Evolutionary conservation across 257 asterid species (phyloP), one percentile per base, ranked within the genome.

Genomic region (Solanum sitiens): DNA sequence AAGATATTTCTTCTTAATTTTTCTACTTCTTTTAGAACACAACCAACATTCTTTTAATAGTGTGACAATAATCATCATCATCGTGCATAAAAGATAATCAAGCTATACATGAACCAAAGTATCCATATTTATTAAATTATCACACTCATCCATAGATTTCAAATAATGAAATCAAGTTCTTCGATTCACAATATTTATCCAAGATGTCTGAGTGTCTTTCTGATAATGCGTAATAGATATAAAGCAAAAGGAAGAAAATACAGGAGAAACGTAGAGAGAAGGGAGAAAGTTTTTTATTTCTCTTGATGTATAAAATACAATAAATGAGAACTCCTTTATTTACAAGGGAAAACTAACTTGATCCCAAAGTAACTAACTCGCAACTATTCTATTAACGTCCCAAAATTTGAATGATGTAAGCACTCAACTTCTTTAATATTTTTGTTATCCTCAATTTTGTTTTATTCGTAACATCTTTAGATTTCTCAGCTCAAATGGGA

Each of bases 401-500:
- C 27, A 23, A 75, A 71, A 71, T 40, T 40, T 76, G 18, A 25
- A 79, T 27, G 65, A 8, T 25, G 25, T 25, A 45, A 79, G 84
- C 5, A 45, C 16, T 79, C 25, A 13, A 7, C 25, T 79, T 45
- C 84, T 25, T 45, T 79, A 45, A 44, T 42, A 42, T 8, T 25
- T 79, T 8, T 15, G 65, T 8, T 79, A 79, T 79, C 16, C 63
- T 25, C 63, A 44, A 7, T 77, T n/a, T 77, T 63, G 15, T 25
- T 23, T 76, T 79, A 27, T 25, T 45, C 89, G 86, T 89, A 92
- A 95, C 95, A 74, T 91, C 98, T 88, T 89, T 89, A 91, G 98
- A 95, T 94, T 92, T 95, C 75, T 91, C 96, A 9, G 88, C 98
- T 61, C 98, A 94, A 89, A 92, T 94, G 30, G 98, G 98, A 87